Conservation (phyloP, 1,139 yeast genomes). For the Candida mesenterica region DNA sequence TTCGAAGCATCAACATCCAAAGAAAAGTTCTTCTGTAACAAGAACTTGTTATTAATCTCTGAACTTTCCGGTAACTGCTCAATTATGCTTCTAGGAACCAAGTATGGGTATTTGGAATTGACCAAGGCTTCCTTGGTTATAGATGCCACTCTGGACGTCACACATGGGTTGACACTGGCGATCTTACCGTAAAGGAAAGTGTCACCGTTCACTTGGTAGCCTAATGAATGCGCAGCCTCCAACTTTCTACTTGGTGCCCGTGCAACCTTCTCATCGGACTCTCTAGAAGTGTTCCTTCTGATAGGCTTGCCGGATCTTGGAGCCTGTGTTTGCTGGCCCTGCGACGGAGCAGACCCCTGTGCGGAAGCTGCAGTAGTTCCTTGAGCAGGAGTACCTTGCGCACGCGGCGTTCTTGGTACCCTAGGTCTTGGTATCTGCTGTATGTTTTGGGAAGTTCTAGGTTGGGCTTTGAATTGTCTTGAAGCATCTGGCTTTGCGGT, state of each 20-base stretch:
- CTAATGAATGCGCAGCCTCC: constrained; percentile 16
- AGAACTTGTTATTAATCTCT: constrained; percentile 27
- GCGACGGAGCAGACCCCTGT: not conserved
- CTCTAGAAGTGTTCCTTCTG: constrained; percentile 1
- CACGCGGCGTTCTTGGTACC: constrained; percentile 1
- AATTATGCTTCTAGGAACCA: constrained; percentile 37
- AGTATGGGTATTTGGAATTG: constrained; percentile 44
- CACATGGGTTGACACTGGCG: constrained; percentile 29
- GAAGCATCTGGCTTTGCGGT: constrained; percentile 1
- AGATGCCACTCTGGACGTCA: constrained; percentile 41
- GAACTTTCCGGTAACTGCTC: constrained; percentile 25
- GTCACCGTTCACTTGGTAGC: constrained; percentile 27
- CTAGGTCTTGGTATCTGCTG: constrained; percentile 4
- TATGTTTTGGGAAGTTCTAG: constrained; percentile 6
- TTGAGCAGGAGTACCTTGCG: no score
- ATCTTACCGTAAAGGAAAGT: constrained; percentile 42
- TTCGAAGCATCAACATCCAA: constrained; percentile 25
- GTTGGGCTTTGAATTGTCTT: constrained; percentile 1
- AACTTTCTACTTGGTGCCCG: constrained; percentile 14
- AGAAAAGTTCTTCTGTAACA: constrained; percentile 34
- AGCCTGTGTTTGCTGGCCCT: not conserved
- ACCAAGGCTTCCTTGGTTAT: constrained; percentile 40
- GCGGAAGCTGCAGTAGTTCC: no score
- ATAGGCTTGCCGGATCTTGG: not conserved
- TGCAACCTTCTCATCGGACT: not conserved